Evolutionary conservation across 768 basidiomycete genomes (phyloP).

Genomic region (Hemileccinum impolitum): DNA sequence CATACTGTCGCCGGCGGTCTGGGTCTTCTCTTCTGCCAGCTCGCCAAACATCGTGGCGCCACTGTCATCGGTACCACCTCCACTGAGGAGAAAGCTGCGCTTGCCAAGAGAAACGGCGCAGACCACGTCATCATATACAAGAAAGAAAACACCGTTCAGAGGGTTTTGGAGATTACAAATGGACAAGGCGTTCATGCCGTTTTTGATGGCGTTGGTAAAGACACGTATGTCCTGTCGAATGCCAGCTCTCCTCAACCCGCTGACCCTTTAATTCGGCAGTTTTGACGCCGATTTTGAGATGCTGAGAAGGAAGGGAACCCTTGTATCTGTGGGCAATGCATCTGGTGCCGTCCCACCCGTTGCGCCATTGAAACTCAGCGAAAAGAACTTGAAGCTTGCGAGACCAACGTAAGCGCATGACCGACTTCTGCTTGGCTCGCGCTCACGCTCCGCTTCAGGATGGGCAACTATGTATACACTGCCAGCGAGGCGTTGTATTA

Average conservation of each 20-base stretch:
- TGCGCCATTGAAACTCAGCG: conserved; percentile 62
- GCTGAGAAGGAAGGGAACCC: conserved; percentile 81
- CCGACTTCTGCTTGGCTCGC: neutral
- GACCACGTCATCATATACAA: conserved; percentile 85
- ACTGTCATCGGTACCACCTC: conserved; percentile 94
- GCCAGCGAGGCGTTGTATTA: conserved; percentile 72
- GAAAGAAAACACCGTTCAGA: conserved; percentile 67
- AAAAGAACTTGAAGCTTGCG: conserved; percentile 78
- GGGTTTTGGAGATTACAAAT: conserved; percentile 71
- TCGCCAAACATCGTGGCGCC: conserved; percentile 71
- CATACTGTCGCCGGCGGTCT: conserved; percentile 93
- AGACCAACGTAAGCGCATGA: conserved; percentile 61
- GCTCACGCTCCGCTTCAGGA: conserved; percentile 37
- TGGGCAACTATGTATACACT: conserved; percentile 70
- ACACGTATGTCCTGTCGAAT: conserved; percentile 58
- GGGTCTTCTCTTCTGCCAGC: conserved; percentile 64
- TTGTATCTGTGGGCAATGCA: conserved; percentile 90
- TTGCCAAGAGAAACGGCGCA: conserved; percentile 78
- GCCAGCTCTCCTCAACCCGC: neutral
- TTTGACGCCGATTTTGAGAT: conserved; percentile 80
- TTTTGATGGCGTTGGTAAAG: conserved; percentile 96
- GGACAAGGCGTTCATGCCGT: conserved; percentile 82
- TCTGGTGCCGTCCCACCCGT: conserved; percentile 82
- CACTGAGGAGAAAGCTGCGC: conserved; percentile 72
- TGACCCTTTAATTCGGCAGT: conserved; percentile 32